Evolutionary conservation across 805 yeast species (phyloP).

Genomic region (Saccharomycopsis microspora): DNA sequence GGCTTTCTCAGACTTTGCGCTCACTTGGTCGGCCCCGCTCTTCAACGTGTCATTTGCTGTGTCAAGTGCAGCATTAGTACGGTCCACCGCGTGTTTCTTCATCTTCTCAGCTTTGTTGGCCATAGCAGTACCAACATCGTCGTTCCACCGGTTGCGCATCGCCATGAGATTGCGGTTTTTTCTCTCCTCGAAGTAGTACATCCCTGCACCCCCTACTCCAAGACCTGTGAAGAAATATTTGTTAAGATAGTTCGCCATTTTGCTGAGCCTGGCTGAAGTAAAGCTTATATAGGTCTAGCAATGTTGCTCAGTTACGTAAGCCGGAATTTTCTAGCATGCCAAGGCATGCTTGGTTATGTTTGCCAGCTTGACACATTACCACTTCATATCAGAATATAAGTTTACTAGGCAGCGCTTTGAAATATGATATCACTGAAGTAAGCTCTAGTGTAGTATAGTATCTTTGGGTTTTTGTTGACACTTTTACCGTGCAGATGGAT

Average conservation of each 20-base stretch:
- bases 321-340: too few species aligned
- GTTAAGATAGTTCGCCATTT: conserved; percentile 10
- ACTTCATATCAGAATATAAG: too few species aligned
- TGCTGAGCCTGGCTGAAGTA: too few species aligned
- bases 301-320: too few species aligned
- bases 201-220: conserved; percentile 12
- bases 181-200: conserved; percentile 8
- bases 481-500: too few species aligned
- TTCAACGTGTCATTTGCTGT: conserved; percentile 37
- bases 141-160: not conserved
- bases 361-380: too few species aligned
- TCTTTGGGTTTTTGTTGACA: too few species aligned
- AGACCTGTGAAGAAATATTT: conserved; percentile 14
- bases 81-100: conserved; percentile 31
- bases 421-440: too few species aligned
- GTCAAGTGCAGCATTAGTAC: conserved; percentile 96
- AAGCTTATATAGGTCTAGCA: too few species aligned
- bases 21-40: not conserved
- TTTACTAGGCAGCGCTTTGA: too few species aligned
- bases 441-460: too few species aligned
- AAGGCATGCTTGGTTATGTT: too few species aligned
- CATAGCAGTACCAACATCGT: conserved; percentile 5
- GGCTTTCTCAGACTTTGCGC: not conserved
- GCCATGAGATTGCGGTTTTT: not conserved
- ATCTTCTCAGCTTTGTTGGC: conserved; percentile 1